Evolutionary conservation across 2,329 filamentous ascomycete species (phyloP), one percentile per base, ranked within the genome.

Genomic region (Apiospora aurea): DNA sequence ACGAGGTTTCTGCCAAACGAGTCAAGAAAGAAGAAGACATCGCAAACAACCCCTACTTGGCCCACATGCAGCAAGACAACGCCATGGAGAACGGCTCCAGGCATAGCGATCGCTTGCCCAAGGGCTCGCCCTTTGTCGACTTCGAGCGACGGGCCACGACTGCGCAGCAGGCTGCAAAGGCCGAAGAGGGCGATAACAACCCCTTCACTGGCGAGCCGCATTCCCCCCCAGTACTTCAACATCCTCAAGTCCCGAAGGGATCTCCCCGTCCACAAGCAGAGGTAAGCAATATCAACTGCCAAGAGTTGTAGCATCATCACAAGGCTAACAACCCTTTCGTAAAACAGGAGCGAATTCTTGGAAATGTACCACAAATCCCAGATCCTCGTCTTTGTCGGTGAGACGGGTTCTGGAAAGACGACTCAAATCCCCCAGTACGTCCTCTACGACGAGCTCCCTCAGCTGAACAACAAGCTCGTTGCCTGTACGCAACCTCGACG

Each of bases 361-460:
- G 87, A 95, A 80, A 90, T 97, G 79, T 99, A 97, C 84, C 97
- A 99, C 79, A 91, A 93, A 78, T 94, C 92, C 34, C 96, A 99
- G 84, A 98, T 99, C 77, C 91, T 99, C 73, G 96, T 99, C 78
- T 98, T 99, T 79, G 96, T 99, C 75, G 96, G 96, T 86, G 96
- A 99, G 87, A 99, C 96, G 11, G 96, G 97, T 90, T 99, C 96
- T 76, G 96, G 96, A 85, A 99, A 99, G 87, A 99, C 96, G 5
- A 99, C 96, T 0, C 96, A 99, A 86, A 98, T 99, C 74, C 96
- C 96, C 1, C 96, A 99, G 82, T 99, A 98, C 82, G 96, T 99
- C 76, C 90, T 99, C 53, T 98, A 93, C 87, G 96, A 99, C 84
- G 96, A 99, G 83, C 89, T 98, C 44, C 96, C 96, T 38, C 94